Evolutionary conservation across 371 early-diverging fungal species (phyloP), one percentile per base, ranked within the genome.

Genomic region (Lichtheimia ornata): DNA sequence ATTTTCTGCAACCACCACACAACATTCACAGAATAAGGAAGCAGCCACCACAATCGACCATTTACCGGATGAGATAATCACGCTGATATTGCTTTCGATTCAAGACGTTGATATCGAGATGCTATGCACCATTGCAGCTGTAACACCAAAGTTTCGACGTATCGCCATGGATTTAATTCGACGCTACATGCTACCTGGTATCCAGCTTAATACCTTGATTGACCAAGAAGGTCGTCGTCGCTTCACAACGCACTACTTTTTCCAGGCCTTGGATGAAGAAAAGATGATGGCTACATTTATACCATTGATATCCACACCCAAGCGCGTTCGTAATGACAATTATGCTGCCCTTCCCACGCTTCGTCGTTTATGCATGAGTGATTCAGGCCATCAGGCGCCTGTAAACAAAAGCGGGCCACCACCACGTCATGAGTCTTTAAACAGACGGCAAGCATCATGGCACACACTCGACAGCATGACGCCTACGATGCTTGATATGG

Each of bases 191-290:
- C 56, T 64, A 4, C 60, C 65, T 13, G 52, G 53, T 12, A 59
- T 64, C 17, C 56, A 50, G 17, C 49, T 64, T 18, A 43, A 27
- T 13, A 64, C 60, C 0, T 18, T 54, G 0, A 59, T 59, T 2
- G 65, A 64, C 14, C 65, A 64, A 56, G 65, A 64, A 56, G 65
- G 65, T 0, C 54, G 65, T 17, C 50, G 65, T 12, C 59, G 58
- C n/a, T 30, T 45, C 7, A 64, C 59, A 5, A 54, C 50, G 11
- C 43, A 56, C 6, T 59, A 64, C 22, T 28, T 28, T 6, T 64
- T 64, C 7, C 30, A 55, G 28, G 20, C 43, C 3, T 56, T 59
- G 20, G 59, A 64, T 49, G 42, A 54, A n/a, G 20, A 20, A 22
- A 59, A 50, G 2, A 13, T 59, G 14, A 25, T 20, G 17, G 59